Base-by-base conservation (phyloP, 2,329 filamentous ascomycete genomes). In the Curvularia sp. region DNA sequence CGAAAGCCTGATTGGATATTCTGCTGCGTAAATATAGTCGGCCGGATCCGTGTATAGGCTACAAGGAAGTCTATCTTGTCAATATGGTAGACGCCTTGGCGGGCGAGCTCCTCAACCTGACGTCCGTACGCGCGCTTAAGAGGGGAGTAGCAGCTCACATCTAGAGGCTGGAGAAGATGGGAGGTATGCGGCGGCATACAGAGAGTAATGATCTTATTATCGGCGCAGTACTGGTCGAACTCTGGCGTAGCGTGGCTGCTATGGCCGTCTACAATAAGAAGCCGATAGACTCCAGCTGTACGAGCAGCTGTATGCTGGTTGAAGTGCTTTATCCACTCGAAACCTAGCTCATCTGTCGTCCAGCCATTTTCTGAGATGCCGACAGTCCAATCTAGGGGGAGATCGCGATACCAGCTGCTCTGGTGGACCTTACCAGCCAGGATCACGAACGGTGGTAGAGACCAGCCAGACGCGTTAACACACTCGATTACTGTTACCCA, bases 261-360 rank as follows among this genome's bases (percentile, higher is more conserved):
- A 19, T 47, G 27, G 25, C 43, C 27, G n/a, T 47, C 43, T n/a
- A 47, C 25, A 6, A 47, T 47, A 19, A 47, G 28, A n/a, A 47
- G 28, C 30, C 12, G 19, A 27, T 48, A 48, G 46, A 25, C 30
- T 25, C 46, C 12, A 19, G 8, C 19, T 34, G 46, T 48, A 48
- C 30, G 23, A 21, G 19, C n/a, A n/a, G 7, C 19, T 25, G 34
- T 49, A 41, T 49, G 13, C 10, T 18, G 12, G 23, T 43, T 23
- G 8, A 43, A 43, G 9, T 43, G 21, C 41, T 27, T 43, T 18
- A 36, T 13, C 13, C 5, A 36, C 12, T 36, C 34, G 13, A 36
- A 9, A 13, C 32, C 27, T 5, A 28, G 27, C 27, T 28, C 27
- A 28, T 28, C 27, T 28, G 27, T 28, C 9, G 27, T 28, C 27